Base-by-base conservation (phyloP, 2,329 filamentous ascomycete genomes). In the Coleophoma cylindrospora region DNA sequence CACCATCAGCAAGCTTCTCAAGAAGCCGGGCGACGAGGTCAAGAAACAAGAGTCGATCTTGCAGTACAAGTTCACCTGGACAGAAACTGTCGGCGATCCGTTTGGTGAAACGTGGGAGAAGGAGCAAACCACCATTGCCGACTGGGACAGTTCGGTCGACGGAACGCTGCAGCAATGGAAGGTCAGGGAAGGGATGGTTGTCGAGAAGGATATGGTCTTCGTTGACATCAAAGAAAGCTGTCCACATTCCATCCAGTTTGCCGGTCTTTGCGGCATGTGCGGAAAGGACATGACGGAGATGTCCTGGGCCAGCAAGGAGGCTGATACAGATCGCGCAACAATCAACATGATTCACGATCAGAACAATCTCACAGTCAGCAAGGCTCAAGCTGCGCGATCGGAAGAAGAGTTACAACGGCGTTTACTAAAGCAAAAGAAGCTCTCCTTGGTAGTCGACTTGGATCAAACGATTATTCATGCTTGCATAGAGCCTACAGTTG, bases 401-500 rank as follows among this genome's bases (percentile, higher is more conserved):
- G 92, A 97, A 69, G 84, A 91, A 64, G 87, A 95, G 60, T 80
- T 90, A 13, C 95, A 96, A 72, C 81, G 84, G 53, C 84, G 92
- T 17, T 75, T 99, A 40, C 74, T 99, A 40, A 78, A 84, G 52
- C 81, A 87, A 54, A 83, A 87, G 59, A 96, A 95, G 71, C 79
- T 99, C 41, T 95, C 89, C 43, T 77, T 99, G 41, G 94, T 99
- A 22, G 94, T 99, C 60, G 94, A 99, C 75, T 76, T 99, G 49
- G 94, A 99, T 66, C 92, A 97, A 73, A 99, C 94, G 50, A 94
- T 99, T 62, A 99, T 99, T 58, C 94, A 99, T 68, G 94, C 94
- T 22, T 96, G 91, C 54, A 95, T 97, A 62, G 94, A 99, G 60
- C 92, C 91, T 7, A 99, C 94, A 0, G 86, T 99, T 49, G 91